phyloP scores from a whole-genome alignment of 768 basidiomycete genomes.

The Trametes maxima region DNA sequence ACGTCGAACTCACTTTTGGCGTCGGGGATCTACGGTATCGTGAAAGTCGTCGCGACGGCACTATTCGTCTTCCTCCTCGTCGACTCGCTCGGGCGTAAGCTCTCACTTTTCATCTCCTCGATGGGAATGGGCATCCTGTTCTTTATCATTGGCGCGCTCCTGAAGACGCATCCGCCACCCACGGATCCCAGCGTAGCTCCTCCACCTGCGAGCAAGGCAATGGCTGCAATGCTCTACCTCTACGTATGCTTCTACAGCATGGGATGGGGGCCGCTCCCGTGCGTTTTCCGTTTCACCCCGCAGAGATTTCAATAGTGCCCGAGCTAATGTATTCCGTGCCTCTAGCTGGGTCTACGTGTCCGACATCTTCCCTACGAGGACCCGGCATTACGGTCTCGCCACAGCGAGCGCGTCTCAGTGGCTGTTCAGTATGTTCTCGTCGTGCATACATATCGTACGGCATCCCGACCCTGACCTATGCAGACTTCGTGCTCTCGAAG shows the following conservation, averaged over 20 bases:
- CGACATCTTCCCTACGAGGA: constrained; percentile 87
- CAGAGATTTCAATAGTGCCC: neutral
- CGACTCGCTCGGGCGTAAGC: constrained; percentile 68
- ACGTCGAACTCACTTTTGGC: constrained; percentile 65
- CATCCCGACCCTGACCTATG: neutral
- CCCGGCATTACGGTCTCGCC: constrained; percentile 78
- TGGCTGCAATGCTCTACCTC: constrained; percentile 87
- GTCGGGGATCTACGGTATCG: constrained; percentile 67
- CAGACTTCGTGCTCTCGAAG: constrained; percentile 75
- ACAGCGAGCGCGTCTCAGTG: constrained; percentile 79
- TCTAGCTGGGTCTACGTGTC: constrained; percentile 53
- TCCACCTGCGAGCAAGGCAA: constrained; percentile 63
- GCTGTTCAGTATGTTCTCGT: constrained; percentile 66
- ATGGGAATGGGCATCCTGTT: constrained; percentile 79
- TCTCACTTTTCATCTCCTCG: constrained; percentile 71
- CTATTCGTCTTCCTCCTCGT: constrained; percentile 70
- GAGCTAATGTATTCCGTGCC: neutral
- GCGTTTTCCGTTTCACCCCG: constrained; percentile 45
- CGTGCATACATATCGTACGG: neutral
- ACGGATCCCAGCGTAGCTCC: constrained; percentile 30
- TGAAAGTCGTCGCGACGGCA: constrained; percentile 68
- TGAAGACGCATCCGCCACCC: constrained; percentile 74
- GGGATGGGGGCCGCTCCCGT: constrained; percentile 78
- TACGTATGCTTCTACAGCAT: constrained; percentile 89
- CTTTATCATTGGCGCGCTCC: constrained; percentile 82